These are phyloP conservation scores for Globisporangium paroecandrum DNA, from an alignment of 352 stramenopile species.

Conservation along the genomic window DNA sequence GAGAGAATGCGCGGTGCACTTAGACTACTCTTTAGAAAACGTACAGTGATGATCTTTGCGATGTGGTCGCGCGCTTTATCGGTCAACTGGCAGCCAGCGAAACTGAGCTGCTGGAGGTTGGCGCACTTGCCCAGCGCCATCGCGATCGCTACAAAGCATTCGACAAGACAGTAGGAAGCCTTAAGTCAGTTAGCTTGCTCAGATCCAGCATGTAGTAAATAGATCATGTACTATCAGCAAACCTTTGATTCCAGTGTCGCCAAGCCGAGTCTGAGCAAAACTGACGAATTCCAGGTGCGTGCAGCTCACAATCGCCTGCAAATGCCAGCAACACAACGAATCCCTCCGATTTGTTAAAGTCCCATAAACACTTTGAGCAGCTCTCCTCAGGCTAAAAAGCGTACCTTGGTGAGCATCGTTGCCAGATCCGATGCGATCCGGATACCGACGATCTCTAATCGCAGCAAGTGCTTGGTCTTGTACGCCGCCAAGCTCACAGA, in stretches of 20 bases:
- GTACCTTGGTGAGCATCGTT: conserved; percentile 32
- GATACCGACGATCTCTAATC: conserved; percentile 37
- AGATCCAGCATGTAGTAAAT: background rate
- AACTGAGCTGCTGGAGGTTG: conserved; percentile 37
- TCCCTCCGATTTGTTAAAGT: background rate
- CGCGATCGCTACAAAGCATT: conserved; percentile 24
- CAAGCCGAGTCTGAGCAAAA: conserved; percentile 15
- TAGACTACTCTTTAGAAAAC: background rate
- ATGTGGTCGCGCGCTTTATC: conserved; percentile 45
- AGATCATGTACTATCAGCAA: background rate
- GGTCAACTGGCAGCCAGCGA: conserved; percentile 45
- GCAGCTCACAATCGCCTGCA: conserved; percentile 29
- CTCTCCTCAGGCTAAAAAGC: background rate
- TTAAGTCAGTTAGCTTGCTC: too few relatives aligned
- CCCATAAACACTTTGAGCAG: background rate
- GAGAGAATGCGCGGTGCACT: too few relatives aligned
- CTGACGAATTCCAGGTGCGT: conserved; percentile 18
- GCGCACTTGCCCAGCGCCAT: conserved; percentile 38
- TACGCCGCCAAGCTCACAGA: conserved; percentile 26
- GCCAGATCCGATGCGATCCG: conserved; percentile 21
- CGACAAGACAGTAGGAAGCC: too few relatives aligned
- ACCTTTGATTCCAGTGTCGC: conserved; percentile 20
- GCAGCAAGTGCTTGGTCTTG: conserved; percentile 28
- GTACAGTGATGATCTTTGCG: conserved; percentile 58
- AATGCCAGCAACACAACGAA: background rate